Evolutionary conservation across 345 rosid species (phyloP), one percentile per base, ranked within the genome.

Genomic region (Adansonia digitata): DNA sequence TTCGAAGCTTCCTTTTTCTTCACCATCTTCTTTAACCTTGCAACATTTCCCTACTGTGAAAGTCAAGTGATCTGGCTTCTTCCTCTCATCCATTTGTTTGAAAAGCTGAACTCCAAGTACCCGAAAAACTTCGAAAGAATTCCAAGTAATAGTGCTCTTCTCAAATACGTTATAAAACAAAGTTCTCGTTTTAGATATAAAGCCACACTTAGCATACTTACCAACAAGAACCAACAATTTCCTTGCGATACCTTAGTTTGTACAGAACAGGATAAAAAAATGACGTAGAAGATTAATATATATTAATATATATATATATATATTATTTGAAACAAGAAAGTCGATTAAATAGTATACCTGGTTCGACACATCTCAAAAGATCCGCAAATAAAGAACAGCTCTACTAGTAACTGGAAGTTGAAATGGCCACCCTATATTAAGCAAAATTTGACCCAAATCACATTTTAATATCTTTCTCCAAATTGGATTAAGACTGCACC

Each of bases 401-500:
- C n/a, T n/a, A n/a, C n/a, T n/a, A n/a, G n/a, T n/a, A n/a, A n/a
- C n/a, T n/a, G n/a, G n/a, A n/a, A n/a, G n/a, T n/a, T n/a, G n/a
- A n/a, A n/a, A n/a, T n/a, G n/a, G n/a, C n/a, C n/a, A n/a, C n/a
- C n/a, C n/a, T n/a, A n/a, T n/a, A n/a, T n/a, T n/a, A n/a, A 20
- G 29, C 60, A 53, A 53, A 53, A 53, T 53, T 53, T 53, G 60
- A 53, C 60, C 57, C 29, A 53, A 10, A 69, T 61, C 31, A 20
- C 72, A 73, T 65, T 73, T 90, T 85, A 96, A 73, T 84, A 93
- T 80, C 98, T 86, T 85, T 95, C 99, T 64, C 98, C 98, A 75
- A 96, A 93, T 35, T 97, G 85, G 83, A 96, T 92, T 81, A 96
- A 96, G n/a, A 93, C 69, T 29, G 97, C 93, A 3, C 97, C 97